These are phyloP conservation scores for Scutellaria baicalensis DNA, from an alignment of 257 asterid species.

Conservation along the genomic window DNA sequence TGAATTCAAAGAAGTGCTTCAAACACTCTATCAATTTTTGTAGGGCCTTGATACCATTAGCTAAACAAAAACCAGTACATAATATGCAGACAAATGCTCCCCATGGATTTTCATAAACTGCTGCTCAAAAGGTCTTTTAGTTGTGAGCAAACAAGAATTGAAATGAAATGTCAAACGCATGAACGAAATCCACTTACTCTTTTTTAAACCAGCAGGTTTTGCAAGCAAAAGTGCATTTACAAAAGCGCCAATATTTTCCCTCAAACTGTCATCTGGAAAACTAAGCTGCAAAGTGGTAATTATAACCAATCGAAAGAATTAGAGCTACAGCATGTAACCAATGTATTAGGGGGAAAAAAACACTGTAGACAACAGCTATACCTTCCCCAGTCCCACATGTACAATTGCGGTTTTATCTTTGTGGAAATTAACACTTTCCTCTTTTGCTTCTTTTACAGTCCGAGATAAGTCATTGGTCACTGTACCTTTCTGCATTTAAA, in stretches of 20 bases:
- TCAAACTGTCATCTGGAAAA: constrained; percentile 68
- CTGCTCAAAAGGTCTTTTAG: too few relatives aligned
- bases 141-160: not conserved
- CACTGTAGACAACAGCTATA: constrained; percentile 16
- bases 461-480: constrained; percentile 70
- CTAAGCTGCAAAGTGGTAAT: constrained; percentile 47
- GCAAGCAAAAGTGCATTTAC: constrained; percentile 84
- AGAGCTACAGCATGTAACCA: not conserved
- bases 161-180: not conserved
- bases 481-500: constrained; percentile 72
- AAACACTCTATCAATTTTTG: not conserved
- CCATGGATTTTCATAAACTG: not conserved
- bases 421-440: constrained; percentile 61
- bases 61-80: not conserved
- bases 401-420: constrained; percentile 97
- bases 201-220: constrained; percentile 88
- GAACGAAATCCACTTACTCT: constrained; percentile 56
- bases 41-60: too few relatives aligned
- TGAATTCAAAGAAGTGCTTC: not conserved
- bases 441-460: constrained; percentile 73
- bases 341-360: not conserved
- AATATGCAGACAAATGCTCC: not conserved
- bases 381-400: constrained; percentile 98
- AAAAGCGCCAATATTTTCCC: constrained; percentile 87
- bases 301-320: not conserved